A percentile compares a stretch with the other conserved stretches of the same genome.
These are phyloP conservation scores for Thelonectria blattea DNA, from an alignment of 2,329 filamentous ascomycete genomes.

Conservation along the genomic window DNA sequence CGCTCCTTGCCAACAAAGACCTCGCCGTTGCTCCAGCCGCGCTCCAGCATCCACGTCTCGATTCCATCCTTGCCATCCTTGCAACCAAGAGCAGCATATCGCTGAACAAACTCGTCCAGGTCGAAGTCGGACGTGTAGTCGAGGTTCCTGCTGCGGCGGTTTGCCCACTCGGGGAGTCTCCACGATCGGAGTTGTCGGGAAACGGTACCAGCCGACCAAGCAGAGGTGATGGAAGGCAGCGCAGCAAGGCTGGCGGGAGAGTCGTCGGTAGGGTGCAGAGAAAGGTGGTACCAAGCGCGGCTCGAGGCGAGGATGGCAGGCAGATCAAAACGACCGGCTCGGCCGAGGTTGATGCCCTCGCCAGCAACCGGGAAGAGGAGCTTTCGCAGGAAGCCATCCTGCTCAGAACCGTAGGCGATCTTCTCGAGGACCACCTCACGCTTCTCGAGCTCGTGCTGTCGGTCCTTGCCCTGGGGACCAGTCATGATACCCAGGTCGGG, in stretches of 20 bases:
- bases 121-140: constrained; percentile 99
- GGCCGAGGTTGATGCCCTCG: constrained; percentile 81
- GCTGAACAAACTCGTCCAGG: constrained; percentile 84
- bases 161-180: constrained; percentile 96
- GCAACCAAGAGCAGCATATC: constrained; percentile 85
- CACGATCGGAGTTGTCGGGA: constrained; percentile 92
- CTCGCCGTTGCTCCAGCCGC: constrained; percentile 98
- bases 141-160: constrained; percentile 85
- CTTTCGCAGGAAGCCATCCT: constrained; percentile 81
- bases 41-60: constrained; percentile 90
- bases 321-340: constrained; percentile 79
- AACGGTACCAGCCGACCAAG: constrained; percentile 92
- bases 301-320: constrained; percentile 77
- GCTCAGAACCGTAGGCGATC: constrained; percentile 79
- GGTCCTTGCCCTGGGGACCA: constrained; percentile 70
- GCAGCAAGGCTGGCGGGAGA: constrained; percentile 76
- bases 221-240: constrained; percentile 73
- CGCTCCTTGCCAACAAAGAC: constrained; percentile 89
- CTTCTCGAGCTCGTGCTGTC: constrained; percentile 80
- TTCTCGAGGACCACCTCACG: constrained; percentile 86
- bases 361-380: constrained; percentile 80
- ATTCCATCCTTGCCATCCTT: constrained; percentile 90
- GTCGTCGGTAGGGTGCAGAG: constrained; percentile 90
- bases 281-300: constrained; percentile 93
- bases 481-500: constrained; percentile 79